Evolutionary conservation across 2,329 filamentous ascomycete genomes (phyloP), one percentile per base, ranked within the genome.

Genomic region (Cryphonectria carpinicola): DNA sequence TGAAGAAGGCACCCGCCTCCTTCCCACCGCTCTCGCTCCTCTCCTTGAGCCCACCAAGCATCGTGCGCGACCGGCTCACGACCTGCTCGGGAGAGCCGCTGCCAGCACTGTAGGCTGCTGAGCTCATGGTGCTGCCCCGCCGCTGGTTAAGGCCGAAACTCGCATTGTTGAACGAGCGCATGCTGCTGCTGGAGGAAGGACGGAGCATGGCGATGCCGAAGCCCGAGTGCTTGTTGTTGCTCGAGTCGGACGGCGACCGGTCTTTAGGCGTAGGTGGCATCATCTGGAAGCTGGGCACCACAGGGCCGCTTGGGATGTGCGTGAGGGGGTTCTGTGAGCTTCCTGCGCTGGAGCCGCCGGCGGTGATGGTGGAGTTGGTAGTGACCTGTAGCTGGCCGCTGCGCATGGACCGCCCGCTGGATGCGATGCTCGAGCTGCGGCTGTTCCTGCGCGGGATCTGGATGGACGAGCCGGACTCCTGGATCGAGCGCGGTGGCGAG

Each of bases 401-500:
- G 60, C 76, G 77, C 71, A 82, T 80, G 0, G 86, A 88, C 32
- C 80, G 81, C 39, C 80, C 78, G 72, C 83, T 86, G 13, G 81
- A 82, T 1, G 85, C 83, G 22, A 86, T 77, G 75, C 87, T 89
- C 67, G 86, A 88, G 76, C 85, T 85, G 65, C 86, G 82, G 74
- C 87, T 88, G 28, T 80, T 78, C 7, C 84, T 82, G 14, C 82
- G 81, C 25, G 82, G 82, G 0, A 78, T 79, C 1, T 82, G 82
- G 65, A 85, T 83, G 66, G 83, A 85, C 46, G 84, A 84, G 67
- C 84, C 83, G 19, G 85, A 83, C 71, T 84, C 83, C 43, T 82
- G 82, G 63, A 87, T 79, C 3, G 86, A 88, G 60, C 84, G 82
- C 2, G 87, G 87, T 19, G 87, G 87, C 13, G 87, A 89, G 63